These are phyloP conservation scores for Synchytrium microbalum DNA, from an alignment of 371 early-diverging fungal species.

Conservation along the genomic window DNA sequence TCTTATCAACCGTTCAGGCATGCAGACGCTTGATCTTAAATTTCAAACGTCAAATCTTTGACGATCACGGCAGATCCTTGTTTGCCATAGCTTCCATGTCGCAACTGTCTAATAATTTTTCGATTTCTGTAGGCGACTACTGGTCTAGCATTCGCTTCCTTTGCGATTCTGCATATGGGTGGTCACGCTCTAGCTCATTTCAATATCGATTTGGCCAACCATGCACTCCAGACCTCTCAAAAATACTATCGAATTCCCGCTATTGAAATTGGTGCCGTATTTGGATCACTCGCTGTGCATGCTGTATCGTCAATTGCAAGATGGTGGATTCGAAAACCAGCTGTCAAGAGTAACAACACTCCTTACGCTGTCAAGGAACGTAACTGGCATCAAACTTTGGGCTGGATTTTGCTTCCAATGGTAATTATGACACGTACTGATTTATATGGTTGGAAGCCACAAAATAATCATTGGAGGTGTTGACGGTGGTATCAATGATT, in stretches of 20 bases:
- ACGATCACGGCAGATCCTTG: too few relatives aligned
- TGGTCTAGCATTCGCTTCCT: background rate
- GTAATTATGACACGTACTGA: too few relatives aligned
- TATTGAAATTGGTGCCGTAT: background rate
- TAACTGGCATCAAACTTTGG: background rate
- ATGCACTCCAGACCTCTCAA: background rate
- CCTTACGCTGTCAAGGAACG: background rate
- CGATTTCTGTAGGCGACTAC: background rate
- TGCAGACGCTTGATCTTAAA: too few relatives aligned
- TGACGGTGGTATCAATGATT: too few relatives aligned
- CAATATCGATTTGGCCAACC: background rate
- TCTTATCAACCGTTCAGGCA: too few relatives aligned
- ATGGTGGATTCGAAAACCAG: background rate
- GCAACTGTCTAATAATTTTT: too few relatives aligned
- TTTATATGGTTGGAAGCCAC: too few relatives aligned
- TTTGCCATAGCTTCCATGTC: too few relatives aligned
- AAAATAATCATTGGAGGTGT: too few relatives aligned
- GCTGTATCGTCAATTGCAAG: background rate
- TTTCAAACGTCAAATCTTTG: too few relatives aligned
- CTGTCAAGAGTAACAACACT: background rate
- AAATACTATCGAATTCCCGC: background rate
- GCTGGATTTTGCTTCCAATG: background rate
- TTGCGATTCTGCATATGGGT: background rate
- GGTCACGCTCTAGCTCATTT: background rate
- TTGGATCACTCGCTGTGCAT: background rate